A percentile compares a stretch with the other conserved stretches of the same genome.
These are phyloP conservation scores for Boechera stricta DNA, from an alignment of 345 rosid genomes.

Conservation along the genomic window DNA sequence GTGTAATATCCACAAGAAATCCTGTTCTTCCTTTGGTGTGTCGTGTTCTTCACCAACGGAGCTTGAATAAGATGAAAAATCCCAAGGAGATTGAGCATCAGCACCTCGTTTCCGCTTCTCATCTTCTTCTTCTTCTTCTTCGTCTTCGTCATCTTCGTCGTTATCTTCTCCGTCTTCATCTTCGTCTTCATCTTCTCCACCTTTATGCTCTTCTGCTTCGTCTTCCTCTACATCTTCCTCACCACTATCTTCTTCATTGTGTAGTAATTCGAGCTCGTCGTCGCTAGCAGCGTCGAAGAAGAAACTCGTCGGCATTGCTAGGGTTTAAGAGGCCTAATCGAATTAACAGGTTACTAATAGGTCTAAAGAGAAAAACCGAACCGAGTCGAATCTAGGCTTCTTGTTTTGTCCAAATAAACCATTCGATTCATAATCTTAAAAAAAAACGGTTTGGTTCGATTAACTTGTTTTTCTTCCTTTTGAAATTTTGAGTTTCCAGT, in stretches of 20 bases:
- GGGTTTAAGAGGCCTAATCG: slow-evolving; percentile 36
- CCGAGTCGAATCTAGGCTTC: background rate
- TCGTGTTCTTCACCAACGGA: slow-evolving; percentile 88
- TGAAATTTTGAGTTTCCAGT: background rate
- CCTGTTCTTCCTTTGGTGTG: too few species aligned
- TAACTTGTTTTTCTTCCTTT: background rate
- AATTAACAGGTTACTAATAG: slow-evolving; percentile 2
- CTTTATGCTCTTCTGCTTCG: slow-evolving; percentile 37
- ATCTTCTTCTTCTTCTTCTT: slow-evolving; percentile 48
- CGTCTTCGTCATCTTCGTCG: slow-evolving; percentile 39
- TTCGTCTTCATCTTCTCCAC: slow-evolving; percentile 41
- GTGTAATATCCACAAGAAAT: too few species aligned
- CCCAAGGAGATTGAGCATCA: slow-evolving; percentile 84
- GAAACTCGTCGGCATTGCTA: slow-evolving; percentile 48
- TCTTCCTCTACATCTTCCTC: slow-evolving; percentile 51
- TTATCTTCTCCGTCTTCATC: slow-evolving; percentile 39
- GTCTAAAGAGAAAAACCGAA: background rate
- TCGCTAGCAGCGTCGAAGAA: slow-evolving; percentile 73
- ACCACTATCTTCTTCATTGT: slow-evolving; percentile 31
- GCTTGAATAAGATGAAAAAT: slow-evolving; percentile 79
- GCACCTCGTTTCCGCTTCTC: slow-evolving; percentile 38
- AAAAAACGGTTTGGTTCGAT: slow-evolving; percentile 24
- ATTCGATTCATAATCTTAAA: background rate
- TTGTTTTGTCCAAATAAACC: slow-evolving; percentile 1
- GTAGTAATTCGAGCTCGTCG: slow-evolving; percentile 57